These are phyloP conservation scores for Calonectria fujianensis DNA, from an alignment of 2,329 filamentous ascomycete species.

Conservation along the genomic window DNA sequence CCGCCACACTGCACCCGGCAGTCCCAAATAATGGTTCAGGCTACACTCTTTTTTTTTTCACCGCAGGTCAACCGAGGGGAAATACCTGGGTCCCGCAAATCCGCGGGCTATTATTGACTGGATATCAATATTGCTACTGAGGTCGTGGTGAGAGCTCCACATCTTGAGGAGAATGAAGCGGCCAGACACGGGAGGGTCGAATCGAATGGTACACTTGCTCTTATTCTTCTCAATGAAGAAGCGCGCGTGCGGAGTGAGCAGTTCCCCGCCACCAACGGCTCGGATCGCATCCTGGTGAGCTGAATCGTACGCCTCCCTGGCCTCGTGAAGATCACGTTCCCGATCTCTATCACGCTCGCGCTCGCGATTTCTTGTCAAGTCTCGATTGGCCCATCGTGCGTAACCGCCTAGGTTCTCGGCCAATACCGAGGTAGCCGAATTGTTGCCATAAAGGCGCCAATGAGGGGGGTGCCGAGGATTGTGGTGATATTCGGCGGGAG, in stretches of 20 bases:
- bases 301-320: conserved; percentile 69
- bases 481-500: conserved; percentile 52
- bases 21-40: neutral
- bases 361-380: conserved; percentile 13
- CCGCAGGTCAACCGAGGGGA: conserved; percentile 80
- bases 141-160: conserved; percentile 84
- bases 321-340: conserved; percentile 56
- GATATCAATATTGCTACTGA: conserved; percentile 86
- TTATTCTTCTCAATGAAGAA: conserved; percentile 91
- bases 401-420: neutral
- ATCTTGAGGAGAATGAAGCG: conserved; percentile 92
- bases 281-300: conserved; percentile 75
- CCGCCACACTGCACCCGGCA: neutral
- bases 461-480: conserved; percentile 51
- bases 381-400: neutral
- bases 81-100: conserved; percentile 89
- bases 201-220: conserved; percentile 89
- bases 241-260: conserved; percentile 83
- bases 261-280: conserved; percentile 74
- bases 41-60: conserved; percentile 56
- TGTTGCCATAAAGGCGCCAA: conserved; percentile 51
- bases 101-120: conserved; percentile 89
- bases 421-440: neutral
- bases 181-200: conserved; percentile 87
- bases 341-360: conserved; percentile 43